phyloP scores from a whole-genome alignment of 768 basidiomycete species.

The Russula lepida region DNA sequence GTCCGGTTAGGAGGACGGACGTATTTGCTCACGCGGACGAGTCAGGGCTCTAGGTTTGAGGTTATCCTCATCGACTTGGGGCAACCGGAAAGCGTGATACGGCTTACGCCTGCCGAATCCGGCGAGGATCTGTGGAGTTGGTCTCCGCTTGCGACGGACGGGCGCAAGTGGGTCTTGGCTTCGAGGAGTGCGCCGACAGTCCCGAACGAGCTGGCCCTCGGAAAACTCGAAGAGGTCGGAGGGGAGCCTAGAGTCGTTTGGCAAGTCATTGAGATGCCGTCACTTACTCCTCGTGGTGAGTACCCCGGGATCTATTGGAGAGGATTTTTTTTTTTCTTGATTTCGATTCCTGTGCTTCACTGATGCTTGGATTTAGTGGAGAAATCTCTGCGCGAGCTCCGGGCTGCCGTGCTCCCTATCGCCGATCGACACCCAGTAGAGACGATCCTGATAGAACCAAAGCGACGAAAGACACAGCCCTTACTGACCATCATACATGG shows the following conservation, averaged over 20 bases:
- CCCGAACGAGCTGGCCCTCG: constrained; percentile 22
- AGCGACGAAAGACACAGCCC: background rate
- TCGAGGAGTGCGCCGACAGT: constrained; percentile 18
- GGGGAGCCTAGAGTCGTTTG: constrained; percentile 10
- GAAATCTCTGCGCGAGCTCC: constrained; percentile 11
- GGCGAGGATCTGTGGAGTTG: constrained; percentile 19
- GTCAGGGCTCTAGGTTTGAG: constrained; percentile 22
- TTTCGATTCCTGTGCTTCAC: background rate
- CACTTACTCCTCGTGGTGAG: constrained; percentile 10
- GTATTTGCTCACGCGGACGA: constrained; percentile 20
- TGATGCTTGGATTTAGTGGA: constrained; percentile 2
- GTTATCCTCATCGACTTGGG: constrained; percentile 22
- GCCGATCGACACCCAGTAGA: constrained; percentile 18
- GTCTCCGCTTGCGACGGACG: constrained; percentile 19
- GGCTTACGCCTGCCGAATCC: constrained; percentile 12
- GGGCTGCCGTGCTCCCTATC: constrained; percentile 9
- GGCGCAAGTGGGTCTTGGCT: constrained; percentile 16
- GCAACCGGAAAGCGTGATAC: constrained; percentile 3
- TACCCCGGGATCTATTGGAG: background rate
- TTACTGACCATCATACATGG: constrained; percentile 27
- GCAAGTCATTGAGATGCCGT: constrained; percentile 17
- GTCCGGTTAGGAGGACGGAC: constrained; percentile 10
- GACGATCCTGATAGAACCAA: constrained; percentile 18
- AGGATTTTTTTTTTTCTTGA: background rate
- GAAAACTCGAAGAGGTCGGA: constrained; percentile 12